phyloP scores from a whole-genome alignment of 257 asterid genomes.

The Salvia splendens region DNA sequence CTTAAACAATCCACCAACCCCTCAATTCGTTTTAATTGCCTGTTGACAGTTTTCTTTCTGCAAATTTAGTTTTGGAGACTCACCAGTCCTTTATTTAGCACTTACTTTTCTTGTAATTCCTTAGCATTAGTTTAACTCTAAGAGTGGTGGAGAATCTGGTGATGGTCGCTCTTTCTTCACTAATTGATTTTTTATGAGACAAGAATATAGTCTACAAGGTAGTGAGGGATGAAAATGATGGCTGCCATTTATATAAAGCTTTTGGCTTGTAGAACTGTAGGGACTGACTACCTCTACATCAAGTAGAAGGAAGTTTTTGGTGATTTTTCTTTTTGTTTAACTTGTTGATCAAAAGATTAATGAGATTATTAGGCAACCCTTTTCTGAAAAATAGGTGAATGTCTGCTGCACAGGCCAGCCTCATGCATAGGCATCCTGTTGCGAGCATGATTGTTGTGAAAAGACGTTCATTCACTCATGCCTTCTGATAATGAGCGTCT shows the following conservation, averaged over 20 bases:
- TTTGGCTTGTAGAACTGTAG: neutral
- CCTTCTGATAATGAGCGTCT: constrained; percentile 32
- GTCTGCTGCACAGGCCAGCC: neutral
- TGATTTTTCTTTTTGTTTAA: neutral
- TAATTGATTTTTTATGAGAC: neutral
- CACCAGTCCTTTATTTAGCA: constrained; percentile 11
- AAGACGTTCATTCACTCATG: constrained; percentile 23
- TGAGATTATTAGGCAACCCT: constrained; percentile 7
- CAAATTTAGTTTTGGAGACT: neutral
- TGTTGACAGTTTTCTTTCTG: neutral
- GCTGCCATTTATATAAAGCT: neutral
- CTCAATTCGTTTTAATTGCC: constrained; percentile 8
- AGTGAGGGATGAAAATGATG: constrained; percentile 5
- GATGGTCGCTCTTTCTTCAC: neutral
- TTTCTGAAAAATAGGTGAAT: constrained; percentile 10
- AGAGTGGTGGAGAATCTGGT: neutral
- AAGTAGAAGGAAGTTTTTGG: constrained; percentile 18
- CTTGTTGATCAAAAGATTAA: neutral
- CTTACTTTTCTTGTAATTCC: neutral
- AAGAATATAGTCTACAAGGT: constrained; percentile 3
- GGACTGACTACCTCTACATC: neutral
- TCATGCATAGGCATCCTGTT: constrained; percentile 7
- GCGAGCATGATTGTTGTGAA: constrained; percentile 18
- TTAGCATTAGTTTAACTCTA: constrained; percentile 3
- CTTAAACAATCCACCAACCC: constrained; percentile 22